Percentiles rank a stretch among this genome's conserved stretches.
phyloP scores from a whole-genome alignment of 805 yeast genomes.

The Isabelozyma gotoi region DNA sequence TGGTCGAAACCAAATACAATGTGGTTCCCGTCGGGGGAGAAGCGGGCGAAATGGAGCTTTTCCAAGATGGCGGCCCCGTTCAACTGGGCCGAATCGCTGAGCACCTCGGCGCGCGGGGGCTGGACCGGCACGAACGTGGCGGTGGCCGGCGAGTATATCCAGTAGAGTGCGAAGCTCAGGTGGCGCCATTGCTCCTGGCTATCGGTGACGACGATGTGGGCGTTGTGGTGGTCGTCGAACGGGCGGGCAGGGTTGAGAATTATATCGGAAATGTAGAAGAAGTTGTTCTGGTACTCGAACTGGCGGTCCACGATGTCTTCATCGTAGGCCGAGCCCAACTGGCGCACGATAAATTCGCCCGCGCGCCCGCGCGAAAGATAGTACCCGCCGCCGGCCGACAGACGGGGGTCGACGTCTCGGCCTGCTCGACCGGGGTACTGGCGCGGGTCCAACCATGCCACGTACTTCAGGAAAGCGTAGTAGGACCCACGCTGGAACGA shows the following conservation, averaged over 20 bases:
- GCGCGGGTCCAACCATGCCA: conserved; percentile 27
- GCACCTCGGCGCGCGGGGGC: conserved; percentile 16
- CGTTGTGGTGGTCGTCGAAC: conserved; percentile 40
- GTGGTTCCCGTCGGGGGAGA: conserved; percentile 60
- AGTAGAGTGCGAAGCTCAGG: conserved; percentile 34
- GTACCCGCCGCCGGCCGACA: conserved; percentile 34
- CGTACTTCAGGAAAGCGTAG: conserved; percentile 9
- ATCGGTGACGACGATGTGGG: conserved; percentile 58
- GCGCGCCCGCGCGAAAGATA: conserved; percentile 18
- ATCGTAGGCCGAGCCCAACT: conserved; percentile 24
- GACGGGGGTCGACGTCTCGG: no score
- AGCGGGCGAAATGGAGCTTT: conserved; percentile 52
- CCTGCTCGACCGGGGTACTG: conserved; percentile 30
- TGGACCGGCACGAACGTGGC: conserved; percentile 32
- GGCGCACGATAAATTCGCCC: conserved; percentile 20
- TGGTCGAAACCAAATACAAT: conserved; percentile 57
- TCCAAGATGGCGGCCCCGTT: conserved; percentile 11
- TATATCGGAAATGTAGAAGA: conserved; percentile 29
- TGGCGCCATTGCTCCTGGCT: conserved; percentile 42
- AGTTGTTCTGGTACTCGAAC: conserved; percentile 44
- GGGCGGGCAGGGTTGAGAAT: conserved; percentile 39
- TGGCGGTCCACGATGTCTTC: conserved; percentile 28
- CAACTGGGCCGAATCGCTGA: conserved; percentile 5
- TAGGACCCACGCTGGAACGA: conserved; percentile 21
- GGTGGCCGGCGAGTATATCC: conserved; percentile 32